phyloP scores from a whole-genome alignment of 495 filamentous ascomycete genomes.

The Usnea hakonensis region DNA sequence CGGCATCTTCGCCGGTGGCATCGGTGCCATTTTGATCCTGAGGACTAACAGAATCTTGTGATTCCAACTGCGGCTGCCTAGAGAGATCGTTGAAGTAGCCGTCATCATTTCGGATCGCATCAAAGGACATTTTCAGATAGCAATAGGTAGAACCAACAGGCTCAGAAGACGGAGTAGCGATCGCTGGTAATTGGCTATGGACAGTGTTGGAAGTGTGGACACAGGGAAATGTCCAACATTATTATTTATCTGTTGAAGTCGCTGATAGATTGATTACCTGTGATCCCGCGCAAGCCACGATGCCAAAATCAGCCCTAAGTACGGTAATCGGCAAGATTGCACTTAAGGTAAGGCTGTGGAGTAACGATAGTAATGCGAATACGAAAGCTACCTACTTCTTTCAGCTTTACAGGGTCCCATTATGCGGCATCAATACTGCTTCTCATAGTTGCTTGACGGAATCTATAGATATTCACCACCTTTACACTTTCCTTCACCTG shows the following conservation, averaged over 20 bases:
- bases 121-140: constrained; percentile 33
- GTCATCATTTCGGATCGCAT: constrained; percentile 35
- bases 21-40: constrained; percentile 27
- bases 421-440: not conserved
- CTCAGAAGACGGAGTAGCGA: not conserved
- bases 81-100: constrained; percentile 52
- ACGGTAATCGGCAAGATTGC: not conserved
- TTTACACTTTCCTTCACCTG: not conserved
- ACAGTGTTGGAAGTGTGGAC: not conserved
- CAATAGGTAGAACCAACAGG: not conserved
- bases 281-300: not conserved
- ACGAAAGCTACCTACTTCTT: not conserved
- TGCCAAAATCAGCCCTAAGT: not conserved
- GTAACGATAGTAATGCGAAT: not conserved
- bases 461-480: not conserved
- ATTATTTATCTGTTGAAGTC: not conserved
- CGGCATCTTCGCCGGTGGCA: constrained; percentile 39
- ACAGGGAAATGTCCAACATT: not conserved
- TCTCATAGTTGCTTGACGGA: no score
- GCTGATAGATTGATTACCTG: not conserved
- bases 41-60: constrained; percentile 26
- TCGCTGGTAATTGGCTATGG: not conserved
- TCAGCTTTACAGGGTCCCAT: not conserved
- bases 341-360: no score
- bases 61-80: constrained; percentile 32